Percentiles rank a stretch among this genome's conserved stretches.
Evolutionary conservation across 148 eudicot species (phyloP).

Genomic region (Chenopodium berlandieri): DNA sequence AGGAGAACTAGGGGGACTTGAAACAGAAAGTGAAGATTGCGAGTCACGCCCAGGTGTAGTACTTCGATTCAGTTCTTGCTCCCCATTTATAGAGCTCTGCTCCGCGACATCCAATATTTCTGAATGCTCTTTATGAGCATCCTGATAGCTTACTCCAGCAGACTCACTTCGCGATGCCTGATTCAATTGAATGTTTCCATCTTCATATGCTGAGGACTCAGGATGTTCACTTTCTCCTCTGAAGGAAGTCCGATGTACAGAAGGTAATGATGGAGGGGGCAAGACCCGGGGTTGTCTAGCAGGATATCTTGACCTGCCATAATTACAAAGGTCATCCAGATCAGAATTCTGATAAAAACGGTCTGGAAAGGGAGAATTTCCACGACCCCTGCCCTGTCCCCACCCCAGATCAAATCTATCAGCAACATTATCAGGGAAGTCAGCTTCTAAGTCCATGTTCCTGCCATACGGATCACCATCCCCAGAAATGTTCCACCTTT

Average conservation of each 20-base stretch:
- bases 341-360: slow-evolving; percentile 59
- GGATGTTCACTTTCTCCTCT: slow-evolving; percentile 50
- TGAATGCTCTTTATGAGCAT: slow-evolving; percentile 43
- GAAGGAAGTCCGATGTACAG: slow-evolving; percentile 45
- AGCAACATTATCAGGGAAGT: slow-evolving; percentile 50
- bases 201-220: slow-evolving; percentile 50
- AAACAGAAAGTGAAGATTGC: slow-evolving; percentile 85
- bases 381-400: slow-evolving; percentile 58
- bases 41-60: slow-evolving; percentile 64
- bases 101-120: slow-evolving; percentile 37
- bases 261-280: slow-evolving; percentile 75
- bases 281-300: slow-evolving; percentile 90
- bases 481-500: slow-evolving; percentile 56
- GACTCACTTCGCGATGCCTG: slow-evolving; percentile 43
- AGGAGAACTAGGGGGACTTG: slow-evolving; percentile 90
- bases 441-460: slow-evolving; percentile 52
- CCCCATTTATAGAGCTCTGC: slow-evolving; percentile 35
- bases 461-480: slow-evolving; percentile 48
- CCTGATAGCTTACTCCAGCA: slow-evolving; percentile 35
- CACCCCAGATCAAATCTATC: slow-evolving; percentile 62
- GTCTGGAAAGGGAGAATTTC: slow-evolving; percentile 52
- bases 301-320: slow-evolving; percentile 81
- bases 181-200: slow-evolving; percentile 30
- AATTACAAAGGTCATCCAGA: slow-evolving; percentile 59
- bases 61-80: slow-evolving; percentile 39